Evolutionary conservation across 2,329 filamentous ascomycete genomes (phyloP), one percentile per base, ranked within the genome.

Genomic region (Neurospora crassa): DNA sequence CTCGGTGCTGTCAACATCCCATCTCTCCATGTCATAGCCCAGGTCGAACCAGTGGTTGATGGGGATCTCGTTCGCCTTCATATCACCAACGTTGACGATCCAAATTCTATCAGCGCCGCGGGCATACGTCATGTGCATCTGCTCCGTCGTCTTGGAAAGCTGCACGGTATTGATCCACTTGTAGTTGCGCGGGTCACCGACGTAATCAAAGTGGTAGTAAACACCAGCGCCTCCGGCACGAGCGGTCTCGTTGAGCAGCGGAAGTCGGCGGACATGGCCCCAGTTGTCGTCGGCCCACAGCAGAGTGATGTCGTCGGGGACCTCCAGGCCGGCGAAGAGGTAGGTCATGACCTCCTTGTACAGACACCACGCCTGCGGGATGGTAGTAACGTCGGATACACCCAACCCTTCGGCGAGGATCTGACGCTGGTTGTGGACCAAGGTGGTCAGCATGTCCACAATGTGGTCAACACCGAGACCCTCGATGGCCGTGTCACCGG

Each of bases 341-440:
- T 92, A 92, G 7, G 87, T 86, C 79, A 90, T 89, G 1, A 93
- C 90, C 77, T 93, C 90, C 77, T 92, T 92, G 80, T 92, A 93
- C 73, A 92, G 80, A 75, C 89, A 91, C 90, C 90, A 92, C 80
- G 90, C 85, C 79, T 92, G 90, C 6, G 90, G 90, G 0, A 90
- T 85, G 1, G 84, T 80, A 4, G 83, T 79, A 45, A 86, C 82
- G 67, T 86, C 79, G 3, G 83, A 80, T 5, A 74, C 83, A 14
- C 83, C 84, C 63, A 90, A 84, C 0, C 90, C 86, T 2, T 86
- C 83, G 24, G 81, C 82, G 63, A 91, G 82, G 71, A 90, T 89
- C 11, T 84, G 77, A 68, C 87, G 84, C 77, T 92, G 90, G 41
- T 87, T 84, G 3, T 82, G 76, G 2, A 92, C 89, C 37, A 91